Base-by-base conservation (phyloP, 2,329 filamentous ascomycete genomes). In the Pyricularia pennisetigena region DNA sequence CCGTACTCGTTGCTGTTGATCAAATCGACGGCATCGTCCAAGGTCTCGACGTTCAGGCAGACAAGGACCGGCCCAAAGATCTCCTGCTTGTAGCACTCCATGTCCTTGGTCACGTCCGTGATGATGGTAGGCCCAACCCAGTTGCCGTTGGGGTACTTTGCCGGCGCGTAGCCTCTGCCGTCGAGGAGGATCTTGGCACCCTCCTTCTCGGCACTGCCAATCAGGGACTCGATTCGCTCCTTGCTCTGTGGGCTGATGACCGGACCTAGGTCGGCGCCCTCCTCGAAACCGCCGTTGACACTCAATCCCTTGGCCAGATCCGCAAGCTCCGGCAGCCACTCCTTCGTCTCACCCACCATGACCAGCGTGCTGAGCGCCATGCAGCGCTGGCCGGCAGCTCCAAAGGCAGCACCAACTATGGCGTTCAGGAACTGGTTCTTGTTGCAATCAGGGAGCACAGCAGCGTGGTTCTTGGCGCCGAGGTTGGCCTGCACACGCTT, bases 401-500 rank as follows among this genome's bases (percentile, higher is more conserved):
- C 92, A 73, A 95, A 95, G 26, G 92, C 92, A 41, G 92, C 92
- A 71, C 92, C 92, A 4, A 91, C 86, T 71, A 95, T 91, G 62
- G 90, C 90, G 80, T 94, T 95, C 74, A 95, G 81, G 72, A 93
- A 92, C 74, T 94, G 90, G 82, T 95, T 94, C 86, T 93, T 94
- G 83, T 95, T 94, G 82, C 89, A 91, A 82, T 95, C 92, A 23
- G 92, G 92, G 70, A 94, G 85, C 32, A 95, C 88, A 67, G 90
- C 90, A 30, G 91, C 91, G 78, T 95, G 92, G 83, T 95, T 95
- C 86, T 95, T 95, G 72, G 92, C 92, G 59, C 92, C 92, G 70
- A 95, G 81, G 80, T 95, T 95, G 77, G 92, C 92, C 81, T 95
- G 92, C 35, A 94, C 91, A 74, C 92, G 90, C 85, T 95, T 95